Conservation (phyloP, 352 stramenopile genomes). For the Aphanomyces euteiches region DNA sequence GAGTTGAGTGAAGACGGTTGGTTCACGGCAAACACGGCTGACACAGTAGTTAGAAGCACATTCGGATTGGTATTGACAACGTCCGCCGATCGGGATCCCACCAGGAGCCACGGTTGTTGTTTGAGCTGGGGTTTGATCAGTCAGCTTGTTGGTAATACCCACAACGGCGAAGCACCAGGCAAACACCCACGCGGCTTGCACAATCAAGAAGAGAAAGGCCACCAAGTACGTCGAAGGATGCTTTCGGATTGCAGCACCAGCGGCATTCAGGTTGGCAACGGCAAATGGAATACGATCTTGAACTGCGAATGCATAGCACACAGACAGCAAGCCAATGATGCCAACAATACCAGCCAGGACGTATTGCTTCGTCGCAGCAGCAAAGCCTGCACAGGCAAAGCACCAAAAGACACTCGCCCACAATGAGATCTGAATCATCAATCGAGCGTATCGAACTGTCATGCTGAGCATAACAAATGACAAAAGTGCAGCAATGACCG, state of each 20-base stretch:
- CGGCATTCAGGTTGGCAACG: conserved; percentile 87
- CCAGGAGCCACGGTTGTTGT: conserved; percentile 23
- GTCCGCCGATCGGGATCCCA: conserved; percentile 26
- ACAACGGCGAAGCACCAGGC: conserved; percentile 86
- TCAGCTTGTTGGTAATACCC: conserved; percentile 81
- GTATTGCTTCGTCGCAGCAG: conserved; percentile 61
- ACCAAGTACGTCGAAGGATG: conserved; percentile 86
- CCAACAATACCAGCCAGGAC: conserved; percentile 61
- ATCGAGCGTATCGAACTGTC: conserved; percentile 67
- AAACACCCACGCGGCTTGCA: conserved; percentile 89
- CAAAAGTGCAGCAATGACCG: conserved; percentile 54
- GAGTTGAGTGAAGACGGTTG: conserved; percentile 28
- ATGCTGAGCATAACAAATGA: conserved; percentile 71
- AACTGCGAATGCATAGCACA: conserved; percentile 84
- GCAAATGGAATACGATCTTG: conserved; percentile 92
- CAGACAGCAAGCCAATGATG: conserved; percentile 61
- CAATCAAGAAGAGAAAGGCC: conserved; percentile 80
- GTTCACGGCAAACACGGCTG: conserved; percentile 17
- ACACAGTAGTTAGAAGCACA: conserved; percentile 46
- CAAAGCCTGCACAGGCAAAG: conserved; percentile 61
- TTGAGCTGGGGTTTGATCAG: conserved; percentile 10
- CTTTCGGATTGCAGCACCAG: conserved; percentile 83
- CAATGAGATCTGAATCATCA: conserved; percentile 82
- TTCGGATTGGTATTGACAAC: conserved; percentile 37
- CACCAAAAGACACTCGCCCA: conserved; percentile 78